Conservation (phyloP, 768 basidiomycete species). For the Neoboletus brunneissimus region DNA sequence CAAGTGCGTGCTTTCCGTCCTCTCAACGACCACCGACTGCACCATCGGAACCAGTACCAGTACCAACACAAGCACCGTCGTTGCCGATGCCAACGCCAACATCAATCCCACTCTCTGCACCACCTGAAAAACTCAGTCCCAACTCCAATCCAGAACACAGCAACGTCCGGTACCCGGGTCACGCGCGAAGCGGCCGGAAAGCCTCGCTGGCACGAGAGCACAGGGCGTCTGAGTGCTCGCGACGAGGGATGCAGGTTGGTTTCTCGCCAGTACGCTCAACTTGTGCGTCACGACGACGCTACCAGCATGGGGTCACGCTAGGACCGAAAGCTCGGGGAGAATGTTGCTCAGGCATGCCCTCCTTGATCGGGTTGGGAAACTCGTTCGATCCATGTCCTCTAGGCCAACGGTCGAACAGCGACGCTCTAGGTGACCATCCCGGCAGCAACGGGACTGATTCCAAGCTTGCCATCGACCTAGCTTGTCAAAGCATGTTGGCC, state of each 20-base stretch:
- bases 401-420: neutral
- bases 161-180: neutral
- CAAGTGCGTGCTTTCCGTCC: neutral
- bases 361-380: constrained; percentile 23
- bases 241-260: constrained; percentile 28
- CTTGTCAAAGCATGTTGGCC: constrained; percentile 29
- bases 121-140: neutral
- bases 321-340: neutral
- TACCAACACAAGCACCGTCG: neutral
- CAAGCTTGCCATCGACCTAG: constrained; percentile 11
- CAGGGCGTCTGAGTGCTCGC: constrained; percentile 25
- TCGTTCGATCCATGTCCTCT: too few species aligned
- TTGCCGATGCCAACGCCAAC: neutral
- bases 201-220: constrained; percentile 10
- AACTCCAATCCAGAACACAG: neutral
- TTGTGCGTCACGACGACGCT: constrained; percentile 14
- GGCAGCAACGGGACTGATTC: neutral
- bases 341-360: constrained; percentile 15
- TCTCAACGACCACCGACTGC: neutral
- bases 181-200: constrained; percentile 6
- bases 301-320: neutral
- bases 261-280: constrained; percentile 26
- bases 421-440: neutral
- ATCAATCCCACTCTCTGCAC: neutral
- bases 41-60: neutral